Percentiles rank a stretch among this genome's conserved stretches.
These are phyloP conservation scores for Suhomyces xylopsoci DNA, from an alignment of 805 yeast genomes.

Conservation along the genomic window DNA sequence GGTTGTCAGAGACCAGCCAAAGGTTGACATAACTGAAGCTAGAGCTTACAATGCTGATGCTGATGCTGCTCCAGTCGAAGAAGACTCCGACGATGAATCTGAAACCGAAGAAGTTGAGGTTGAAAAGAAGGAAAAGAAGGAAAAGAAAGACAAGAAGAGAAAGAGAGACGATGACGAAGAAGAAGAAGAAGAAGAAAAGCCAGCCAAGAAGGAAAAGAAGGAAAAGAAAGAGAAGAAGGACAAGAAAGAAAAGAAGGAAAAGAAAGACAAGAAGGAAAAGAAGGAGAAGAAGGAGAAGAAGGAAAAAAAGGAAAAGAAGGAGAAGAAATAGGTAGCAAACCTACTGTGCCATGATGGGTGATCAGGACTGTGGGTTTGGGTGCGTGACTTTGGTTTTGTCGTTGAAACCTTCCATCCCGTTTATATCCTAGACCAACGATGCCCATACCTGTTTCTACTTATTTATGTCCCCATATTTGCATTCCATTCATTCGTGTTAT, in stretches of 20 bases:
- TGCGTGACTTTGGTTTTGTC: background rate
- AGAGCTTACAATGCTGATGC: constrained; percentile 94
- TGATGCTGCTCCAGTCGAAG: constrained; percentile 55
- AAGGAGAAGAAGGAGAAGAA: constrained; percentile 36
- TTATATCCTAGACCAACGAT: background rate
- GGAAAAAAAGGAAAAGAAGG: constrained; percentile 26
- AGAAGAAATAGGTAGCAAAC: constrained; percentile 14
- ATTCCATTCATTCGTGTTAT: constrained; percentile 3
- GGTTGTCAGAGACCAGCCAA: constrained; percentile 77
- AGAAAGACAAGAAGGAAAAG: constrained; percentile 27
- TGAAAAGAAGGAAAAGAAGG: constrained; percentile 31
- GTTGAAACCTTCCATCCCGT: background rate
- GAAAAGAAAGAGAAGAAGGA: constrained; percentile 30
- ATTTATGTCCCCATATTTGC: constrained; percentile 1
- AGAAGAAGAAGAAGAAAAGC: constrained; percentile 48
- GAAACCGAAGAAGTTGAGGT: constrained; percentile 29
- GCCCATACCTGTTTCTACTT: background rate
- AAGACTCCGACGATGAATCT: constrained; percentile 33
- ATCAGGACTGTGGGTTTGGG: background rate
- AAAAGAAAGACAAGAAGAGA: constrained; percentile 25
- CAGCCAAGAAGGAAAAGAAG: constrained; percentile 50
- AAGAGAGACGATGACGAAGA: constrained; percentile 22
- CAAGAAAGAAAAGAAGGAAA: constrained; percentile 33
- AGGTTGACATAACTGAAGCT: constrained; percentile 81
- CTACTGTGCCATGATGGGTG: background rate